phyloP scores from a whole-genome alignment of 163 green algal species.

The Prototheca cutis region DNA sequence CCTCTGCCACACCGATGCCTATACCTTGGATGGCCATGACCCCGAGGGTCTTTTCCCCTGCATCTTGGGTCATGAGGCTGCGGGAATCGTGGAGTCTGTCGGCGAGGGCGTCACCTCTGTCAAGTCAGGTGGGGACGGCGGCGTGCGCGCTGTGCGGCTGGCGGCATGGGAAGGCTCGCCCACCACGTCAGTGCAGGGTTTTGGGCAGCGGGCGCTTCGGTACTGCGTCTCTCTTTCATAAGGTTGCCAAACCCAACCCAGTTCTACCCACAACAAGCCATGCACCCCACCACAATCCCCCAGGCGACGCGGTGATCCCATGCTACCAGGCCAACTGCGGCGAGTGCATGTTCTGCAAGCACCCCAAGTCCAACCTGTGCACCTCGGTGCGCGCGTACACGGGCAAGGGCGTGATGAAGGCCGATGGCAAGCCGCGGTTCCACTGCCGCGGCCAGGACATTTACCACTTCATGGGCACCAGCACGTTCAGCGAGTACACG shows the following conservation, averaged over 20 bases:
- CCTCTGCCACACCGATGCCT: constrained; percentile 92
- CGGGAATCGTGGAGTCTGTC: constrained; percentile 84
- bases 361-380: constrained; percentile 92
- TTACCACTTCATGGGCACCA: constrained; percentile 92
- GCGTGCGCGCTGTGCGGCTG: no score
- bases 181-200: background rate
- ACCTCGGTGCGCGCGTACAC: constrained; percentile 69
- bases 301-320: constrained; percentile 91
- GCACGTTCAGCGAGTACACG: constrained; percentile 77
- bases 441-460: constrained; percentile 72
- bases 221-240: no score
- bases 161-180: no score
- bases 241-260: no score
- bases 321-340: constrained; percentile 91
- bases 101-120: constrained; percentile 84
- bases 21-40: constrained; percentile 74
- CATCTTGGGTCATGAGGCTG: constrained; percentile 95
- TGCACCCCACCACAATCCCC: no score
- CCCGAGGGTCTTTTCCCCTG: constrained; percentile 94
- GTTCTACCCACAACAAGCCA: no score
- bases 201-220: background rate
- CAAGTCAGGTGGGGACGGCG: constrained; percentile 42
- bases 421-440: constrained; percentile 74
- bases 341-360: constrained; percentile 93
- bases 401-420: constrained; percentile 89